These are phyloP conservation scores for Diplogelasinospora grovesii DNA, from an alignment of 495 filamentous ascomycete genomes.

Conservation along the genomic window DNA sequence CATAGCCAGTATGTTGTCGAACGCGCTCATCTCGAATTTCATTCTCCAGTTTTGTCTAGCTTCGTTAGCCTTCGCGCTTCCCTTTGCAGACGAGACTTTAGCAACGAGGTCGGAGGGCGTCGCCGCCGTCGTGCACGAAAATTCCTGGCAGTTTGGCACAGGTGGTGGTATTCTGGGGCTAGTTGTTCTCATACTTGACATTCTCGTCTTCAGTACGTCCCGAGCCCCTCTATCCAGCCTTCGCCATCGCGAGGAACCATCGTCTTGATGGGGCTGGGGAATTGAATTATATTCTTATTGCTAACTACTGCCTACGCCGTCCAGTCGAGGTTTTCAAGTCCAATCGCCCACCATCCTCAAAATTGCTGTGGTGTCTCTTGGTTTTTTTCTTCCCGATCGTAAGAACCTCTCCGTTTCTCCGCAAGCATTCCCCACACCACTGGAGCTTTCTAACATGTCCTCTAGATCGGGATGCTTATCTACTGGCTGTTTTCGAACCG, in stretches of 20 bases:
- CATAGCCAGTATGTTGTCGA: slow-evolving; percentile 19
- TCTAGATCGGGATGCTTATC: slow-evolving; percentile 40
- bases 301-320: not conserved
- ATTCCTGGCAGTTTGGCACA: slow-evolving; percentile 37
- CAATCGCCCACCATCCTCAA: slow-evolving; percentile 37
- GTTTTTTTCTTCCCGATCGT: slow-evolving; percentile 48
- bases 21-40: slow-evolving; percentile 23
- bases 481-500: slow-evolving; percentile 50
- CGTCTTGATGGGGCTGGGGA: no score
- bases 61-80: slow-evolving; percentile 33
- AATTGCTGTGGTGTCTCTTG: slow-evolving; percentile 44
- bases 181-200: slow-evolving; percentile 43
- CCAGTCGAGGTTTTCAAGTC: slow-evolving; percentile 49
- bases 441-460: no score
- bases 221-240: not conserved
- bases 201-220: slow-evolving; percentile 42
- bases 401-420: no score
- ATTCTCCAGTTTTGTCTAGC: slow-evolving; percentile 38
- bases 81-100: slow-evolving; percentile 18
- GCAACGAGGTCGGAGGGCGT: no score
- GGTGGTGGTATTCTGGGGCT: slow-evolving; percentile 44
- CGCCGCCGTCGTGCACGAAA: slow-evolving; percentile 7
- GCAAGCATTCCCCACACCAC: no score
- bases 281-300: not conserved
- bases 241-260: no score